Evolutionary conservation across 2,329 filamentous ascomycete species (phyloP).

Genomic region (Aspergillus felis): DNA sequence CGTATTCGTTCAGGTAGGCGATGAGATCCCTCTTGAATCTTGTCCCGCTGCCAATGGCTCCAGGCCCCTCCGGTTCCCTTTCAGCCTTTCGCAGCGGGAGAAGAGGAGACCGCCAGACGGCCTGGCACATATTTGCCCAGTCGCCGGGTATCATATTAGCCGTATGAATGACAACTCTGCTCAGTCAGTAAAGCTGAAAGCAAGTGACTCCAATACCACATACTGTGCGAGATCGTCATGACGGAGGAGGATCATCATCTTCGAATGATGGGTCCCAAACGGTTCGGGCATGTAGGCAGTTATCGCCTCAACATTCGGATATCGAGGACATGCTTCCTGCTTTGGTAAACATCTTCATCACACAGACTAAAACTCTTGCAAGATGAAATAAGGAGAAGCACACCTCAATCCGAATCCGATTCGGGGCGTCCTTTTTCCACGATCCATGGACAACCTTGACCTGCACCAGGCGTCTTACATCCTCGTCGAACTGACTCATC

Average conservation of each 20-base stretch:
- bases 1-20: constrained; percentile 68
- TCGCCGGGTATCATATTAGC: constrained; percentile 88
- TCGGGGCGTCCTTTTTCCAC: constrained; percentile 64
- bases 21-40: constrained; percentile 75
- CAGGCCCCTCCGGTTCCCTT: constrained; percentile 9
- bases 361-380: background rate
- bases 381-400: background rate
- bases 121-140: constrained; percentile 86
- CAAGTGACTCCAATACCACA: constrained; percentile 6
- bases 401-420: constrained; percentile 56
- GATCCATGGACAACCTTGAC: constrained; percentile 62
- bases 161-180: constrained; percentile 71
- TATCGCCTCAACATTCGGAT: constrained; percentile 67
- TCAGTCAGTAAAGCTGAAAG: constrained; percentile 1
- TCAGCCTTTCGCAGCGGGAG: constrained; percentile 49
- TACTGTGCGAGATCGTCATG: constrained; percentile 70
- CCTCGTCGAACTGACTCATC: constrained; percentile 56
- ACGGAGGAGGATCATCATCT: constrained; percentile 81
- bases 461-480: constrained; percentile 50
- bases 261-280: constrained; percentile 81
- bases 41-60: constrained; percentile 55
- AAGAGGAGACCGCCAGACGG: constrained; percentile 70
- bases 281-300: constrained; percentile 75
- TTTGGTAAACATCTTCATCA: background rate
- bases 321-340: constrained; percentile 58